phyloP scores from a whole-genome alignment of 257 asterid species.

The Catharanthus roseus region DNA sequence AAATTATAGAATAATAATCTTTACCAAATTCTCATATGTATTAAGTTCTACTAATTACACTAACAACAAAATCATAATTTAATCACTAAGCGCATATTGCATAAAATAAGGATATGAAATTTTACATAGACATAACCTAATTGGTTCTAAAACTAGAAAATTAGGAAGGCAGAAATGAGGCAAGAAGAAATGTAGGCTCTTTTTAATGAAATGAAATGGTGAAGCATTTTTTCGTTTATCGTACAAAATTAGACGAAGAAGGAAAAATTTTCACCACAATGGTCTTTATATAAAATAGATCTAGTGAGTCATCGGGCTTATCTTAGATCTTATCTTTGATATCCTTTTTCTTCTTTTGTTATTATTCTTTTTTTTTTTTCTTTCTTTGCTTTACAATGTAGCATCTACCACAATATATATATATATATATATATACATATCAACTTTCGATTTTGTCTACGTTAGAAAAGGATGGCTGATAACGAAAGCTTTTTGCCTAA shows the following conservation, averaged over 20 bases:
- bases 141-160: too few species aligned
- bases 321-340: slow-evolving; percentile 13
- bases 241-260: neutral
- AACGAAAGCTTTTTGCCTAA: neutral
- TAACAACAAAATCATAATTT: too few species aligned
- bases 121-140: too few species aligned
- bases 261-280: neutral
- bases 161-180: too few species aligned
- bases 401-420: slow-evolving; percentile 17
- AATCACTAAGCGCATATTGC: too few species aligned
- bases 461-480: slow-evolving; percentile 14
- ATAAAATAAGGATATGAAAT: too few species aligned
- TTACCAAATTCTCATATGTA: too few species aligned
- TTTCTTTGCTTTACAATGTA: neutral
- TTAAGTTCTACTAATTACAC: too few species aligned
- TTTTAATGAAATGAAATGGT: neutral
- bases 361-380: neutral
- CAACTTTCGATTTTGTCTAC: slow-evolving; percentile 2
- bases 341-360: neutral
- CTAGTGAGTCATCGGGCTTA: slow-evolving; percentile 15
- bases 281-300: neutral
- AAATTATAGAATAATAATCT: too few species aligned
- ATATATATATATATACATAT: too few species aligned
- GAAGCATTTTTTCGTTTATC: neutral
- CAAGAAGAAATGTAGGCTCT: neutral